Conservation (phyloP, 257 asterid species). For the Solanum microdontum region DNA sequence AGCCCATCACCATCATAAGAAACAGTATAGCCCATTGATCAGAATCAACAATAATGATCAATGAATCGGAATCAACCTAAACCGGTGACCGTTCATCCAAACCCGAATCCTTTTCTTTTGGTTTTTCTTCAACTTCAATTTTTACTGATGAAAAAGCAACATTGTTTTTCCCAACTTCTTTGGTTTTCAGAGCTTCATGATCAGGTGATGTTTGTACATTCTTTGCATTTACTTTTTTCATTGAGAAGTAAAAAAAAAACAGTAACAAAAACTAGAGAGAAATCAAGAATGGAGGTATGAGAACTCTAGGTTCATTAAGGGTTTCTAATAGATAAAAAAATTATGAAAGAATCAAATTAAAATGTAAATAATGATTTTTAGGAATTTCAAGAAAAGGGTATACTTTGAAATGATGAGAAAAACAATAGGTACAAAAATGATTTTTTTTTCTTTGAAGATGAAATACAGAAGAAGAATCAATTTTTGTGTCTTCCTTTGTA, state of each 20-base stretch:
- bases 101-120: background rate
- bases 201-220: background rate
- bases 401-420: slow-evolving; percentile 10
- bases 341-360: background rate
- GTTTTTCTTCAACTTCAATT: background rate
- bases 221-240: background rate
- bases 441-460: background rate
- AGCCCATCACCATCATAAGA: no score
- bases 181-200: background rate
- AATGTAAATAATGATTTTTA: slow-evolving; percentile 5
- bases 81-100: background rate
- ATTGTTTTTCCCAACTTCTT: background rate
- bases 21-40: background rate
- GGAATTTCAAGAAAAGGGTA: background rate
- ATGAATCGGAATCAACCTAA: background rate
- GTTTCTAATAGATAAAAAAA: background rate
- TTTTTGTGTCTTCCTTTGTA: background rate
- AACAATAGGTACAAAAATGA: background rate
- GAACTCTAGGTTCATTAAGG: background rate
- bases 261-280: background rate
- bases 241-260: background rate
- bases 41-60: background rate
- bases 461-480: background rate
- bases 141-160: background rate
- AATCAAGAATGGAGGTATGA: background rate